phyloP scores from a whole-genome alignment of 2,329 filamentous ascomycete species.

The Zopfia rhizophila region DNA sequence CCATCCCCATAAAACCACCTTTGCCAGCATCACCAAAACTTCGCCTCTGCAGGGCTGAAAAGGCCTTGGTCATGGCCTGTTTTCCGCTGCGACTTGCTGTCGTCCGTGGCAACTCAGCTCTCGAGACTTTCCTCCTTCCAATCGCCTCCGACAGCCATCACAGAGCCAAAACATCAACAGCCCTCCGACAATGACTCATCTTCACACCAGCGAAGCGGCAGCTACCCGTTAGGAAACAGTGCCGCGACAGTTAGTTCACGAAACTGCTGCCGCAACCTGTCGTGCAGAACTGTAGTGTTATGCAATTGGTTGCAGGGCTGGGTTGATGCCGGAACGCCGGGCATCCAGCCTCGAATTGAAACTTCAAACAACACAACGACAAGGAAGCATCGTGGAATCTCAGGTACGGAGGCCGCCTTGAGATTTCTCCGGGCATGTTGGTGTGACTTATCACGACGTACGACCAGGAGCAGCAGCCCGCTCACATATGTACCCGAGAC shows the following conservation, averaged over 20 bases:
- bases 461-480: no score
- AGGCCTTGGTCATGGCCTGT: no score
- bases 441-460: no score
- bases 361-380: constrained; percentile 26
- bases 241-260: constrained; percentile 4
- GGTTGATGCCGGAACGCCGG: constrained; percentile 23
- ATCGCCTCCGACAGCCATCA: no score
- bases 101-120: no score
- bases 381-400: constrained; percentile 21
- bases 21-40: no score
- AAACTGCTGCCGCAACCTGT: constrained; percentile 15
- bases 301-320: constrained; percentile 27
- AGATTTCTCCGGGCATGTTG: constrained; percentile 21
- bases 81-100: no score
- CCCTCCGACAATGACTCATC: constrained; percentile 13
- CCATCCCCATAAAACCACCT: no score
- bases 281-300: constrained; percentile 23
- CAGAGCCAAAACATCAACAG: background rate
- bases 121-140: no score
- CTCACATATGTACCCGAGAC: no score
- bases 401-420: constrained; percentile 23
- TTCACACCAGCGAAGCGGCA: constrained; percentile 11
- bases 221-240: constrained; percentile 6
- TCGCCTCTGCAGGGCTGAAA: no score
- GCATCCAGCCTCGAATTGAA: constrained; percentile 20